Evolutionary conservation across 441 rosid species (phyloP).

Genomic region (Euphorbia celastroides): DNA sequence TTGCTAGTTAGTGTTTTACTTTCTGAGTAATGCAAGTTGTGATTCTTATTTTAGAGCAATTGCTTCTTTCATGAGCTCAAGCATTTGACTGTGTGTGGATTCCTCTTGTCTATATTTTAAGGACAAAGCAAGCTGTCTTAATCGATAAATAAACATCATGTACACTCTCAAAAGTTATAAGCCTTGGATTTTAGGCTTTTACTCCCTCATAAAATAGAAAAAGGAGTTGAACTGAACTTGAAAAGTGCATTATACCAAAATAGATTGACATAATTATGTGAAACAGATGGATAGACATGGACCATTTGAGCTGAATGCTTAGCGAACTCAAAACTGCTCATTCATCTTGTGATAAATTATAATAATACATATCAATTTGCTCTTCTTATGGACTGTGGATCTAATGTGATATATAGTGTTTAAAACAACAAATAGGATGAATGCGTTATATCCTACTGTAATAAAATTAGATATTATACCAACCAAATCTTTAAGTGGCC

Average conservation of each 20-base stretch:
- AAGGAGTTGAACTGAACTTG: too few relatives aligned
- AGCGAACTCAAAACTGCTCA: neutral
- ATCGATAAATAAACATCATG: neutral
- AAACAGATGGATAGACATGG: neutral
- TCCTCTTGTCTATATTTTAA: neutral
- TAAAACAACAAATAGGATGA: neutral
- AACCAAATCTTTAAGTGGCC: neutral
- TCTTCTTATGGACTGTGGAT: neutral
- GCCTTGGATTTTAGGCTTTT: too few relatives aligned
- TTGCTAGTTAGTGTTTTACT: neutral
- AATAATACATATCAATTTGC: neutral
- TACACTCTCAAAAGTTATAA: neutral
- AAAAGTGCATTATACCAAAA: neutral
- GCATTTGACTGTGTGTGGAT: neutral
- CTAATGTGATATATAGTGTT: neutral
- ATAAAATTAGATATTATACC: neutral
- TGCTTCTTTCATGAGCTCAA: neutral
- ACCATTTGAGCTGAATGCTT: neutral
- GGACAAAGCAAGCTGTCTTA: neutral
- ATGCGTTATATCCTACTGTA: too few relatives aligned
- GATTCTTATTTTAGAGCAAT: neutral
- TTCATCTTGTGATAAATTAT: neutral
- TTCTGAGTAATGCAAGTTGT: neutral
- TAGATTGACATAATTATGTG: neutral
- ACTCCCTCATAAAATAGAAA: neutral